Base-by-base conservation (phyloP, 208 protist species). In the Acanthamoeba culbertsoni region DNA sequence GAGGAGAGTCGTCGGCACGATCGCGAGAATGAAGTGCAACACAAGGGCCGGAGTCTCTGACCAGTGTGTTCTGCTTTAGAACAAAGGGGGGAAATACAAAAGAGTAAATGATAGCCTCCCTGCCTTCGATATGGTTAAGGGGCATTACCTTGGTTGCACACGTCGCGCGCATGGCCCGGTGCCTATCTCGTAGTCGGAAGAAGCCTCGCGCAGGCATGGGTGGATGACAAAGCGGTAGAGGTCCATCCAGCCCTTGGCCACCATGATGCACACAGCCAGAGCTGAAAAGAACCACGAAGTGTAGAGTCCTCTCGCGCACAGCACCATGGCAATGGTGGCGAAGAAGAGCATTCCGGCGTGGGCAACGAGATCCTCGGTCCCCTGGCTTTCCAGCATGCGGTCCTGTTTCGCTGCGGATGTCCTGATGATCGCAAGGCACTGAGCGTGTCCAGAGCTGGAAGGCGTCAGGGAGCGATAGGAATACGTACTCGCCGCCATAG, bases 311-410 rank as follows among this genome's bases (percentile, higher is more conserved):
- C 28, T 43, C 12, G 45, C 45, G n/a, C 26, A 42, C 6, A 84
- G 33, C 23, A 35, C 23, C 45, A 84, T 2, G 40, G 42, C 26
- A 18, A 84, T 55, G 26, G 42, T 55, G 73, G 73, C 35, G 43
- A 84, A 84, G 43, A 84, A 84, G 43, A 84, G 73, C 43, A 84
- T 84, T 14, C 73, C 73, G 3, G 43, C 40, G 45, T 84, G 73
- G 42, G 55, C 12, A 3, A 42, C 73, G 42, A 84, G 45, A 23
- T 57, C 31, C 43, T 57, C 73, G 45, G 40, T 55, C 45, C 20
- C 5, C 43, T 84, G 28, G 45, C 10, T 55, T n/a, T n/a, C 26
- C 2, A 55, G 31, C 43, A 23, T 84, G 42, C 35, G 33, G 37
- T 79, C 40, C 10, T 48, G 28, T 5, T 37, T 68, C 37, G 59